Conservation (phyloP, 176 grass and related monocot species). For the Eragrostis curvula region DNA sequence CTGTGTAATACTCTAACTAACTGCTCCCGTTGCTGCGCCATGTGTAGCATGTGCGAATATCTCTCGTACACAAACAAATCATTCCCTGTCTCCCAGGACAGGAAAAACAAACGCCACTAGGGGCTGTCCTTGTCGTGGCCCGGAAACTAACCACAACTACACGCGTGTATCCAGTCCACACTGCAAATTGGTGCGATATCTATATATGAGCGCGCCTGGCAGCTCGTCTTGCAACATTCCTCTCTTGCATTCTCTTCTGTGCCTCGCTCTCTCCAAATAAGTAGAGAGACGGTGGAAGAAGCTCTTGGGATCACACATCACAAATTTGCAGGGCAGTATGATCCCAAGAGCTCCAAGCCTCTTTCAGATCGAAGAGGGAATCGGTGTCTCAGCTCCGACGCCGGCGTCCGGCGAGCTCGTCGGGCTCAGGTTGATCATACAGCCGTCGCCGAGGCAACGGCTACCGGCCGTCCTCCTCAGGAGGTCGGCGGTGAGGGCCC, state of each 20-base stretch:
- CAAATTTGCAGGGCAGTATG: constrained; percentile 22
- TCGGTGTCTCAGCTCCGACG: neutral
- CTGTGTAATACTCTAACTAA: no score
- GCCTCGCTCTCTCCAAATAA: no score
- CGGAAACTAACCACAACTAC: neutral
- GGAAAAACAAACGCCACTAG: neutral
- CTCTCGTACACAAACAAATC: neutral
- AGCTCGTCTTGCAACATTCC: neutral
- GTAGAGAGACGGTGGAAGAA: no score
- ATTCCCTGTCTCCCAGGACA: neutral
- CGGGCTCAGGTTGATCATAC: constrained; percentile 71
- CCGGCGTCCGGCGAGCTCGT: constrained; percentile 40
- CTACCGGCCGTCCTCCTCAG: constrained; percentile 38
- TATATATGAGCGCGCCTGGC: constrained; percentile 33
- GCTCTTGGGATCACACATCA: no score
- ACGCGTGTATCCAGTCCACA: neutral
- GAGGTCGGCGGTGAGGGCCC: constrained; percentile 37
- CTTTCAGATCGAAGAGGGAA: constrained; percentile 42
- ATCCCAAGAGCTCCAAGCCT: constrained; percentile 38
- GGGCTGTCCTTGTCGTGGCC: neutral
- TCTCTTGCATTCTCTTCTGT: no score
- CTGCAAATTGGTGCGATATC: no score
- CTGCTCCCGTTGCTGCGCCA: neutral
- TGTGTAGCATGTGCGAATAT: constrained; percentile 42
- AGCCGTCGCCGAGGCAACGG: constrained; percentile 32